phyloP scores from a whole-genome alignment of 2,329 filamentous ascomycete genomes.

The Teratosphaeriaceae sp. region DNA sequence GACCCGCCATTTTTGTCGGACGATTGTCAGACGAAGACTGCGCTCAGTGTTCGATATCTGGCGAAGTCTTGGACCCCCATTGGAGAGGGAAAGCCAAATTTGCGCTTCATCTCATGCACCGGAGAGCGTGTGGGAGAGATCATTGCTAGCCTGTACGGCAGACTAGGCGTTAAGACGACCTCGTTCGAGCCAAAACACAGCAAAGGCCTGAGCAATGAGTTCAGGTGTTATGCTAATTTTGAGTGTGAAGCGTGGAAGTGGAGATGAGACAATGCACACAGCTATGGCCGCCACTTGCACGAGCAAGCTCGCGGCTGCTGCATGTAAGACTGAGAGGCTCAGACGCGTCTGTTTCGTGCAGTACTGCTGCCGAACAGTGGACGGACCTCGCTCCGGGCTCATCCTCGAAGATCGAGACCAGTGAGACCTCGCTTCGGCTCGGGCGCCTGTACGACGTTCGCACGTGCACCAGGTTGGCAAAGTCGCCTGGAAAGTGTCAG shows the following conservation, averaged over 20 bases:
- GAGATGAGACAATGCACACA: too few species aligned
- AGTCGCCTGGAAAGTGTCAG: too few species aligned
- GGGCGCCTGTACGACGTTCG: too few species aligned
- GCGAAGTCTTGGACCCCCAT: slow-evolving; percentile 46
- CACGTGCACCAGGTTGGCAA: too few species aligned
- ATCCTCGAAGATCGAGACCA: too few species aligned
- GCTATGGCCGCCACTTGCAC: too few species aligned
- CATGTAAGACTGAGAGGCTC: too few species aligned
- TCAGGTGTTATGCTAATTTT: slow-evolving; percentile 73
- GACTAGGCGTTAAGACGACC: slow-evolving; percentile 57
- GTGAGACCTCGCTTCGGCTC: too few species aligned
- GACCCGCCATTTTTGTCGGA: slow-evolving; percentile 76
- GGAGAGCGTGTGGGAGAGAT: slow-evolving; percentile 68
- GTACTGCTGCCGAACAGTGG: too few species aligned
- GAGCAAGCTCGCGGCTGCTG: too few species aligned
- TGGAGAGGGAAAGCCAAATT: slow-evolving; percentile 12
- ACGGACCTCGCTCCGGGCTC: too few species aligned
- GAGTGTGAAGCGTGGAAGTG: slow-evolving; percentile 44
- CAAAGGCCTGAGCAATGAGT: slow-evolving; percentile 73
- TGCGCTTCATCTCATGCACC: slow-evolving; percentile 60
- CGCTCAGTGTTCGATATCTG: slow-evolving; percentile 69
- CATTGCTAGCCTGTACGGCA: slow-evolving; percentile 59
- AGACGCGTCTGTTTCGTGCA: too few species aligned
- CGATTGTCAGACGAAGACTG: slow-evolving; percentile 75
- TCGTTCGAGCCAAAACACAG: slow-evolving; percentile 62